Evolutionary conservation across 768 basidiomycete species (phyloP).

Genomic region (Albatrellus ellisii): DNA sequence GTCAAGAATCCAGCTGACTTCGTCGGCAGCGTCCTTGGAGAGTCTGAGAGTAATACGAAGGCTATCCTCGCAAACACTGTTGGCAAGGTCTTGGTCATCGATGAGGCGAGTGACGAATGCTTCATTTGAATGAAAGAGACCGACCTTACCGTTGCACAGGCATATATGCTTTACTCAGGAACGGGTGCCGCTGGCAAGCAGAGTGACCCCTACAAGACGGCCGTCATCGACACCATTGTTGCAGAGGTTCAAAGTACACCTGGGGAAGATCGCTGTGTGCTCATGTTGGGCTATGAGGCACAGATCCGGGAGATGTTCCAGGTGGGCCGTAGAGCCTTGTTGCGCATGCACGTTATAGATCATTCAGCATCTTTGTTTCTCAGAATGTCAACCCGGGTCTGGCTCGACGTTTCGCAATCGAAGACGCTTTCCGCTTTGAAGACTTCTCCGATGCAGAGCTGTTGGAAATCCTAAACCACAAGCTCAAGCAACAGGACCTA

Average conservation of each 20-base stretch:
- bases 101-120: conserved; percentile 32
- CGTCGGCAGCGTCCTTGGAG: conserved; percentile 42
- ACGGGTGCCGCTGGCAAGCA: conserved; percentile 18
- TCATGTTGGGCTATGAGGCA: conserved; percentile 51
- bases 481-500: conserved; percentile 45
- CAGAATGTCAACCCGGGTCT: conserved; percentile 64
- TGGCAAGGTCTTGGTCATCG: conserved; percentile 60
- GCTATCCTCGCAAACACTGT: conserved; percentile 41
- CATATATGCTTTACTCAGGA: conserved; percentile 54
- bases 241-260: conserved; percentile 59
- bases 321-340: conserved; percentile 20
- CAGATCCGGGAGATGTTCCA: conserved; percentile 70
- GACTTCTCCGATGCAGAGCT: conserved; percentile 48
- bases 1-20: conserved; percentile 61
- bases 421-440: conserved; percentile 56
- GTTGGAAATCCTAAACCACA: conserved; percentile 35
- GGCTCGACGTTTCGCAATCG: conserved; percentile 52
- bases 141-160: conserved; percentile 23
- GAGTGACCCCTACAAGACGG: conserved; percentile 43
- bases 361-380: background rate
- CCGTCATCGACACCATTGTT: conserved; percentile 64
- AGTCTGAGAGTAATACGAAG: conserved; percentile 53
- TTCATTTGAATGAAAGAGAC: background rate
- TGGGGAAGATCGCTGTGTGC: conserved; percentile 57
- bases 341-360: background rate